These are phyloP conservation scores for Vachellia pachyceras DNA, from an alignment of 306 rosid genomes.

Conservation along the genomic window DNA sequence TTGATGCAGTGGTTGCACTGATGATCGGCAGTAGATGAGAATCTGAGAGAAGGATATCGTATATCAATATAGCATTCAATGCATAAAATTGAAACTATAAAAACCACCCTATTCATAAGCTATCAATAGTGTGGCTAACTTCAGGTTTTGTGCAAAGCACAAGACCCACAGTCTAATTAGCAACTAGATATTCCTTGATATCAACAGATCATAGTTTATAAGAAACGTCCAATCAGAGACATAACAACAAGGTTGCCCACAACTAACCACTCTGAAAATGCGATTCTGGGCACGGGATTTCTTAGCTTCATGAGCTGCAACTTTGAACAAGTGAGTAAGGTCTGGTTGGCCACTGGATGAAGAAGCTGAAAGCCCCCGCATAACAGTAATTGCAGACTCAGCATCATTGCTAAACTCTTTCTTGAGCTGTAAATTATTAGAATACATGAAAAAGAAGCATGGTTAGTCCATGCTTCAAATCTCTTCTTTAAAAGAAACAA, in stretches of 20 bases:
- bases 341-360: slow-evolving; percentile 70
- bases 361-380: slow-evolving; percentile 61
- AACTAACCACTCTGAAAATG: slow-evolving; percentile 77
- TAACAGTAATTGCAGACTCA: slow-evolving; percentile 66
- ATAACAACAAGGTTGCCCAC: slow-evolving; percentile 10
- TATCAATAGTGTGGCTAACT: too few relatives aligned
- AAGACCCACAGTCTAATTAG: slow-evolving; percentile 29
- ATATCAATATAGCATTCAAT: slow-evolving; percentile 4
- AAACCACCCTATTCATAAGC: background rate
- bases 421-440: slow-evolving; percentile 55
- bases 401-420: slow-evolving; percentile 84
- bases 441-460: background rate
- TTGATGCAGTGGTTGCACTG: slow-evolving; percentile 69
- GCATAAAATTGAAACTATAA: background rate
- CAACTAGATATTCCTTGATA: background rate
- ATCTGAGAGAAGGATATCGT: slow-evolving; percentile 55
- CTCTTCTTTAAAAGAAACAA: background rate
- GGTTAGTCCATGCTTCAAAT: slow-evolving; percentile 13
- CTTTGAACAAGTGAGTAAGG: slow-evolving; percentile 78
- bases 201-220: background rate
- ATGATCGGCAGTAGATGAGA: slow-evolving; percentile 91
- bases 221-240: slow-evolving; percentile 9
- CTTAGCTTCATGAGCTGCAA: slow-evolving; percentile 86
- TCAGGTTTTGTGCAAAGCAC: background rate
- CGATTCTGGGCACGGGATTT: slow-evolving; percentile 75